Conservation (phyloP, 768 basidiomycete species). For the Mycena chlorophos region DNA sequence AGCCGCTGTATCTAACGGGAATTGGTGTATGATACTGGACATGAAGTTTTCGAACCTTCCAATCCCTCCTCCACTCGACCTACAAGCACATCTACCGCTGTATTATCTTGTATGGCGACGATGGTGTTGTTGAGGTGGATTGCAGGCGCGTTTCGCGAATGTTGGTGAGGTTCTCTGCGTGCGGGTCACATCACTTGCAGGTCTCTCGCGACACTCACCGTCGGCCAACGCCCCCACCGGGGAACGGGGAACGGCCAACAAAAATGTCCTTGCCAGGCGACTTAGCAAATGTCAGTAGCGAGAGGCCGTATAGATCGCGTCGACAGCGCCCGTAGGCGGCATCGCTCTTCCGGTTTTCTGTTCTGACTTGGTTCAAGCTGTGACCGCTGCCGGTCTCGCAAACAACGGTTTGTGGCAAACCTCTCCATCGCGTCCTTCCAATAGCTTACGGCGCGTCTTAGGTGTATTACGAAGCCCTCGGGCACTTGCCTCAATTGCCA, state of each 20-base stretch:
- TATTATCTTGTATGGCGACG: too few species aligned
- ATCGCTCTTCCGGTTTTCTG: not conserved
- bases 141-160: too few species aligned
- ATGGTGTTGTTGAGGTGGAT: too few species aligned
- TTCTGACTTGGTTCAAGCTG: constrained; percentile 1
- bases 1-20: constrained; percentile 13
- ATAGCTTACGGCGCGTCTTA: not conserved
- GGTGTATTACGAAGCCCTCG: constrained; percentile 20
- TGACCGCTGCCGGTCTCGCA: constrained; percentile 16
- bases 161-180: too few species aligned
- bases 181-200: too few species aligned
- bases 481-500: constrained; percentile 23
- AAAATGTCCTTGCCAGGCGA: not conserved
- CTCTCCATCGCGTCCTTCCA: not conserved
- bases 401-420: constrained; percentile 14
- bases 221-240: too few species aligned
- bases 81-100: too few species aligned
- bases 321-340: not conserved
- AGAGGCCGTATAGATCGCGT: constrained; percentile 12
- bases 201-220: too few species aligned
- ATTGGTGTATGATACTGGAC: not conserved
- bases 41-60: too few species aligned
- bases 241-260: too few species aligned
- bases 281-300: not conserved
- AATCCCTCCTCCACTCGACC: too few species aligned